phyloP scores from a whole-genome alignment of 2,329 filamentous ascomycete genomes.

The Penicillium polonicum region DNA sequence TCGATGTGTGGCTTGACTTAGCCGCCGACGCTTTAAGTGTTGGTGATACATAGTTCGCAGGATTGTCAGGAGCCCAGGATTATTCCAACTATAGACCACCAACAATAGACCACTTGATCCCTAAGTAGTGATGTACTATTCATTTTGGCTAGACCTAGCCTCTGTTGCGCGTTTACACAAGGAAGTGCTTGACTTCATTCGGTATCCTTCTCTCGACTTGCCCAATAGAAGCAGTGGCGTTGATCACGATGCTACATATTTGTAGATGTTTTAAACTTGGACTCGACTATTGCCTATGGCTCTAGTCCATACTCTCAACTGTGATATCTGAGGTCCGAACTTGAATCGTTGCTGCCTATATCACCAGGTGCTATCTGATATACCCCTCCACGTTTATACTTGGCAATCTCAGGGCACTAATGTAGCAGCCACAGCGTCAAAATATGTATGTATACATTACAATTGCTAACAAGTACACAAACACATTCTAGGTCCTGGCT shows the following conservation, averaged over 20 bases:
- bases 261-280: neutral
- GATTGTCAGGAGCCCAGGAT: neutral
- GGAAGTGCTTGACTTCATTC: neutral
- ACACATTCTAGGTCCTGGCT: neutral
- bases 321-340: neutral
- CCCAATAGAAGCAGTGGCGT: neutral
- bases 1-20: neutral
- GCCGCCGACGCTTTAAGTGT: neutral
- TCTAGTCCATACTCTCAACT: no score
- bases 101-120: neutral
- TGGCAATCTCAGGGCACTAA: neutral
- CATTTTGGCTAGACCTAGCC: neutral
- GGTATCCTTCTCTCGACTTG: neutral
- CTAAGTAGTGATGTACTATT: neutral
- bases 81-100: neutral
- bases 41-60: neutral
- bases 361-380: neutral
- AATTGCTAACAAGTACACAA: neutral
- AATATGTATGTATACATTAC: neutral
- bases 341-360: neutral
- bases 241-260: neutral
- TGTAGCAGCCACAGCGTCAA: neutral
- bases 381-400: neutral
- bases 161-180: neutral
- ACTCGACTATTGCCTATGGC: neutral